Conservation (phyloP, 2,329 filamentous ascomycete species). For the Chaetomium strumarium region DNA sequence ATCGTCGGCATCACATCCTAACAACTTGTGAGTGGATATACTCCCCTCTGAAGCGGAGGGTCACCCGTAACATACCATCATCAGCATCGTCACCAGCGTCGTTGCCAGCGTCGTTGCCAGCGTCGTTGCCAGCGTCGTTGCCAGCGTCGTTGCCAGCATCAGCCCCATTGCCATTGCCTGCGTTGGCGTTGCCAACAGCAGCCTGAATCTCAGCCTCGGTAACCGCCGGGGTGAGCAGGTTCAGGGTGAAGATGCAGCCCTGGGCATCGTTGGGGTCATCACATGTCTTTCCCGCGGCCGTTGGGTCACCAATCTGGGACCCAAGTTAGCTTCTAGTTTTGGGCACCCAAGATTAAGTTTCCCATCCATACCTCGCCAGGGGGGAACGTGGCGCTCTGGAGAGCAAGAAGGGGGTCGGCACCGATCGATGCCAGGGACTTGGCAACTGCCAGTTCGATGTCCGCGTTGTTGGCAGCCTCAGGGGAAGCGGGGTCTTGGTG, state of each 20-base stretch:
- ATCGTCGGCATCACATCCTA: no score
- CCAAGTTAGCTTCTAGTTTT: conserved; percentile 21
- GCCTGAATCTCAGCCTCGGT: conserved; percentile 47
- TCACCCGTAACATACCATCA: not conserved
- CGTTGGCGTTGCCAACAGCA: conserved; percentile 36
- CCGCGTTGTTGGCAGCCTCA: conserved; percentile 55
- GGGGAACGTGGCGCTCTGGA: conserved; percentile 57
- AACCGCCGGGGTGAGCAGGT: conserved; percentile 49
- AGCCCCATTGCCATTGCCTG: conserved; percentile 18
- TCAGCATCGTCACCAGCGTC: conserved; percentile 11
- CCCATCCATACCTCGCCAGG: conserved; percentile 46
- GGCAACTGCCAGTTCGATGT: conserved; percentile 53
- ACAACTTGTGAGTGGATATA: no score
- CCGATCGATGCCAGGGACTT: conserved; percentile 55
- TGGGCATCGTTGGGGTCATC: conserved; percentile 41
- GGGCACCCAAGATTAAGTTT: no score
- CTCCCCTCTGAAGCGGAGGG: no score
- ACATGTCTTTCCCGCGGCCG: conserved; percentile 48
- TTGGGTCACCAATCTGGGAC: conserved; percentile 32
- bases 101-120: not conserved
- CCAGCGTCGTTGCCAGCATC: conserved; percentile 9
- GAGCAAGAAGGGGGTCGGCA: conserved; percentile 55
- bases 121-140: not conserved
- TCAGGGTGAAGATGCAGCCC: conserved; percentile 52
- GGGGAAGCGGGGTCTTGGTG: conserved; percentile 62